Evolutionary conservation across 441 rosid genomes (phyloP), one percentile per base, ranked within the genome.

Genomic region (Bocquillonia castaneifolia): DNA sequence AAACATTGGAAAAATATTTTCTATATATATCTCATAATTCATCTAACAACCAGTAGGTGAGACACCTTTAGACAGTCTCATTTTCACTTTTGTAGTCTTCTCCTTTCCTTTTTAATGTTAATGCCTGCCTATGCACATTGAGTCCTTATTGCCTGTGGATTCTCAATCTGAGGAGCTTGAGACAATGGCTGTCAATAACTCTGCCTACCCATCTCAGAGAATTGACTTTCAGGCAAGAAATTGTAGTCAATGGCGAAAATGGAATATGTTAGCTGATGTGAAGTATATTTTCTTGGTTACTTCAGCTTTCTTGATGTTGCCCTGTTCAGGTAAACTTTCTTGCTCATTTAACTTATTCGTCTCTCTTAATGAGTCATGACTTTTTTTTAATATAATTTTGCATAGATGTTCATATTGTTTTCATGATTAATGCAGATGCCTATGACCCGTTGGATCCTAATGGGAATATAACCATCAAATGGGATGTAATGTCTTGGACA

Each of bases 401-500:
- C n/a, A n/a, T n/a, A n/a, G n/a, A 36, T 42, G 47, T 5, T 42
- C 15, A 5, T 42, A 42, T 6, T 42, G 6, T 7, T 42, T 42
- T 56, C 50, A 31, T 64, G 66, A 71, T 68, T 10, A 12, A 29
- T 64, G 48, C 50, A 87, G 92, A 62, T 74, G 85, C 92, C 29
- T 87, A 85, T 67, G 92, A 87, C 75, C 86, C 92, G 5, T 66
- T 87, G 66, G 92, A 87, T 80, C 92, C 92, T 18, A 77, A 74
- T 55, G 90, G 92, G 62, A 87, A 87, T 73, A 64, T 87, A 70
- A 87, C 92, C 20, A 78, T 87, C 74, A 87, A 84, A 81, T 87
- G 92, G 92, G 90, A 87, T 59, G 70, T 87, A 26, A 75, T 87
- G 85, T 87, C 92, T 63, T 87, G 92, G 90, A 85, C 92, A 2